Conservation (phyloP, 306 rosid genomes). For the Inga laurina region DNA sequence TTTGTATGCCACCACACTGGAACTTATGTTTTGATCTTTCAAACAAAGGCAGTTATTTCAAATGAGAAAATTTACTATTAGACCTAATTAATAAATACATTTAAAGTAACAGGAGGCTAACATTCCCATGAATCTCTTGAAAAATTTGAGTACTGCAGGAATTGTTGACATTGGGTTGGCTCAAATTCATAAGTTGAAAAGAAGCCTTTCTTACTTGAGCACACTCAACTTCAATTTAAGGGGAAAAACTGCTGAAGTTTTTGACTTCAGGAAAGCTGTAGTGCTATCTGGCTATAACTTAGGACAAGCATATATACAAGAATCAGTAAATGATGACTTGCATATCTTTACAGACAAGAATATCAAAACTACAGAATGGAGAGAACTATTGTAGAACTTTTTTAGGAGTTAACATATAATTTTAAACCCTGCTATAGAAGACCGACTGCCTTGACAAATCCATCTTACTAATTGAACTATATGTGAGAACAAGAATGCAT, state of each 20-base stretch:
- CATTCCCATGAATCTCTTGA: neutral
- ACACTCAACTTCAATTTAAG: neutral
- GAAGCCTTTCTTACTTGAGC: neutral
- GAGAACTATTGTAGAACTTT: neutral
- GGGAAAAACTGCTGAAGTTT: neutral
- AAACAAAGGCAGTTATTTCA: neutral
- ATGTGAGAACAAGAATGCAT: constrained; percentile 4
- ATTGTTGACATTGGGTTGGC: neutral
- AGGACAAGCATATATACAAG: neutral
- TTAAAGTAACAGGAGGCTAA: neutral
- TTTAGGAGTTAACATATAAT: neutral
- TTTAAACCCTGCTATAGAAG: constrained; percentile 2
- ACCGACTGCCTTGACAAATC: constrained; percentile 1
- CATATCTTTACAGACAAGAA: neutral
- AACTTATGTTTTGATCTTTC: neutral
- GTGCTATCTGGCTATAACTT: neutral
- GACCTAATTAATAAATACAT: neutral
- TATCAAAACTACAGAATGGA: neutral
- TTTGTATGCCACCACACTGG: neutral
- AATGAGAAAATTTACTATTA: constrained; percentile 1
- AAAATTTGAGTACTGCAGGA: neutral
- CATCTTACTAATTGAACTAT: constrained; percentile 12
- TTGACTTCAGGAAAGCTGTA: neutral
- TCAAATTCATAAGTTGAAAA: neutral
- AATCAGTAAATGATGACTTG: neutral